Evolutionary conservation across 305 asterid species (phyloP), one percentile per base, ranked within the genome.

Genomic region (Fraxinus nigra): DNA sequence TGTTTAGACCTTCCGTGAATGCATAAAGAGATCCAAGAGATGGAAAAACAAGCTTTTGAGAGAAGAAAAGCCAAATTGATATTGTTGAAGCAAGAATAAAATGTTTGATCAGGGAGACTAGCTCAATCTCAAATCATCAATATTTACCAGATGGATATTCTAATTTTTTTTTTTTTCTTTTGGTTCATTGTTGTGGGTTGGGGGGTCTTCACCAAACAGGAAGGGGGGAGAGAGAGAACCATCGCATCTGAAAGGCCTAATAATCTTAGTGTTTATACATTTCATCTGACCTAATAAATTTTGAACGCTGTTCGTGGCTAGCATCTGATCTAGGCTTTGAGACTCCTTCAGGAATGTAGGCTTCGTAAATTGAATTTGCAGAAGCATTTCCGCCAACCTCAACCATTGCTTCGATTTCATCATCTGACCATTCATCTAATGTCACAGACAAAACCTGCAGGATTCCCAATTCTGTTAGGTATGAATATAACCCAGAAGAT

Each of bases 401-500:
- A 5, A 94, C 72, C 97, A 96, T 94, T 61, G 97, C 81, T 77
- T 96, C 98, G 73, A 96, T 79, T 89, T 93, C 95, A 69, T 87
- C 97, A 79, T 96, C 93, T 5, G 98, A 93, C 99, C 99, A 96
- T 76, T 96, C 99, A 86, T 96, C 99, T 89, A 96, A 88, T 48
- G 98, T 92, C 87, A 94, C 98, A 48, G 99, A 96, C 83, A 94
- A 85, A 84, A 93, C 98, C 99, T 96, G 89, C 86, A 85, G 28
- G 70, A 78, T 7, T 61, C 20, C 20, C 37, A 67, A 28, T 28
- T 67, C 7, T 8, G 37, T 67, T 67, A 28, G 35, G 74, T 28
- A 4, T 6, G 37, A 28, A 67, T 28, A 26, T 28, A 67, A 18
- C 74, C 37, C 37, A 10, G 16, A 84, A 43, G 78, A 76, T 51